Evolutionary conservation across 768 basidiomycete species (phyloP).

Genomic region (Naganishia kalamii): DNA sequence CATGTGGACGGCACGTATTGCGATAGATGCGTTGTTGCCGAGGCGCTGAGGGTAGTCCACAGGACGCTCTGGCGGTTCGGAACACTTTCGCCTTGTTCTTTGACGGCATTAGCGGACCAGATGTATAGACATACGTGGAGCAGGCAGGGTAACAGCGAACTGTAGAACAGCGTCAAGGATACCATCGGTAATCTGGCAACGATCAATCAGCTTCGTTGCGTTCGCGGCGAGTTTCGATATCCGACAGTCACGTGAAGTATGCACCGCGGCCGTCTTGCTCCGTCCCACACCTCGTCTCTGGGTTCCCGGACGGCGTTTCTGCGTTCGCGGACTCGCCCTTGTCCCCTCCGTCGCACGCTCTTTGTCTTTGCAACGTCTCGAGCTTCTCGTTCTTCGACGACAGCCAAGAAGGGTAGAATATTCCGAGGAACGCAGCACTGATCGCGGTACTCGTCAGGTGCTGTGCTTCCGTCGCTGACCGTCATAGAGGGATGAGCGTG

Average conservation of each 20-base stretch:
- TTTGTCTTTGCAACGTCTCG: background rate
- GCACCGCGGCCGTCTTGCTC: conserved; percentile 29
- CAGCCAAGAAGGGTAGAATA: background rate
- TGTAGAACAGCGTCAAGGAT: conserved; percentile 39
- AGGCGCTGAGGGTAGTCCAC: too few species aligned
- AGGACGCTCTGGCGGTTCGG: too few species aligned
- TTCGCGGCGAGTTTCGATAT: background rate
- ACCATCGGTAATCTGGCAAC: conserved; percentile 27
- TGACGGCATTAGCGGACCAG: conserved; percentile 28
- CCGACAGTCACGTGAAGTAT: conserved; percentile 37
- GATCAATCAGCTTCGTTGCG: background rate
- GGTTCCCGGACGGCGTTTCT: too few species aligned
- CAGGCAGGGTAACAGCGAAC: conserved; percentile 39
- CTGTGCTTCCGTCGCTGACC: conserved; percentile 17
- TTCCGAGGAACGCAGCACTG: background rate
- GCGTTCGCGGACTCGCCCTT: too few species aligned
- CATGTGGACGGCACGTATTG: too few species aligned
- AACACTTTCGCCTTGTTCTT: too few species aligned
- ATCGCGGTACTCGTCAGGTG: conserved; percentile 11
- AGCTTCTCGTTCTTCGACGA: background rate
- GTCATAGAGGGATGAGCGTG: too few species aligned
- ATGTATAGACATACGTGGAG: conserved; percentile 43
- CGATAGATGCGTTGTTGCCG: too few species aligned
- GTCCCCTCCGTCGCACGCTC: too few species aligned
- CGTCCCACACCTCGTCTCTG: too few species aligned